Base-by-base conservation (phyloP, 208 protist species). In the Crithidia acanthocephali region DNA sequence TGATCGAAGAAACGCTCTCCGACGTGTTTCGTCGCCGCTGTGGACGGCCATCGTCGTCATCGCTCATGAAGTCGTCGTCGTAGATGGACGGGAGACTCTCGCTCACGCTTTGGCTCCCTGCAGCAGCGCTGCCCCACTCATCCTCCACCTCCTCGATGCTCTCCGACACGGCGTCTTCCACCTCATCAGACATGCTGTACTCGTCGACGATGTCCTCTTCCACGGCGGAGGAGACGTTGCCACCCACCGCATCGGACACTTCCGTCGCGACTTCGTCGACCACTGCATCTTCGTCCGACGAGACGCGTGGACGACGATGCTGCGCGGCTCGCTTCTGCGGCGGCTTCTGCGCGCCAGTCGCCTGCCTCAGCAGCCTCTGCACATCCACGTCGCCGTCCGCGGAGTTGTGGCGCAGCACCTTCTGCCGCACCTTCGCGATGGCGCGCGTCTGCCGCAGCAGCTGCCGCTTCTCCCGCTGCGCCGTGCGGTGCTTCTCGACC, bases 391-490 rank as follows among this genome's bases (percentile, higher is more conserved):
- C 53, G 11, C 57, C 52, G 4, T 35, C 32, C 16, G 18, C 44
- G 5, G 30, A n/a, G 1, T 44, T 1, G 8, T 50, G 27, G 6
- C 35, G 66, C 53, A 69, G 47, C 32, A 74, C 48, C n/a, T 51
- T 42, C 5, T 67, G 25, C 3, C 78, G 83, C 40, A 51, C 70
- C 35, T 80, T 84, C 32, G 69, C 65, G 15, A 95, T 80, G 9
- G 66, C 68, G 58, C 90, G 83, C 5, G 87, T 80, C 57, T 92
- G 75, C 18, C 50, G 40, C 18, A 95, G 67, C n/a, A 92, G 79
- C 55, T 56, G 61, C 20, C 35, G 61, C 50, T 80, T 66, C 10
- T 74, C 70, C 2, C 59, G 64, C 3, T 72, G 71, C 13, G 83
- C 74, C 48, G 82, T 79, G 23, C 74, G 80, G 61, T 88, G 81